These are phyloP conservation scores for Lipomyces kockii DNA, from an alignment of 805 yeast species.

Conservation along the genomic window DNA sequence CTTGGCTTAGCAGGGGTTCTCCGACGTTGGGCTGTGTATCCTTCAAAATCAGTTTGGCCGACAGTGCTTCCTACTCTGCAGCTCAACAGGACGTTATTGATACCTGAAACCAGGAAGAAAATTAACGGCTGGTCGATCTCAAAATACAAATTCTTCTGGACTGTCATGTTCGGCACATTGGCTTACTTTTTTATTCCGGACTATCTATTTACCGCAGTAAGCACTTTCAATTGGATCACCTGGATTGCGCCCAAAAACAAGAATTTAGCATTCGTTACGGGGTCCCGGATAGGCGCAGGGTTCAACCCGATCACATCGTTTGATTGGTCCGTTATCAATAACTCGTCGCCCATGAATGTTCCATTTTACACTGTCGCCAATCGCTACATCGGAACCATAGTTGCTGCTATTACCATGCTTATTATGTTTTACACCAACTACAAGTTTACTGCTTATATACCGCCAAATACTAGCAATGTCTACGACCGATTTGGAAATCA, in stretches of 20 bases:
- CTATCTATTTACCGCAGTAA: conserved; percentile 60
- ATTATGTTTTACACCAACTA: conserved; percentile 58
- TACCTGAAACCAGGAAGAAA: conserved; percentile 39
- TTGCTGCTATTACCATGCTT: conserved; percentile 59
- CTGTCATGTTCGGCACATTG: conserved; percentile 50
- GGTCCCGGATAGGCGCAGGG: conserved; percentile 66
- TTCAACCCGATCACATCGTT: conserved; percentile 65
- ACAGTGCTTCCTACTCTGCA: conserved; percentile 60
- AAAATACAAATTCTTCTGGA: conserved; percentile 54
- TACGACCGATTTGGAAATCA: conserved; percentile 39
- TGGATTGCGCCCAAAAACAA: conserved; percentile 50
- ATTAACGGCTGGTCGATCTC: conserved; percentile 65
- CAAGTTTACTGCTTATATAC: conserved; percentile 51
- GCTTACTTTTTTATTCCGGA: conserved; percentile 66
- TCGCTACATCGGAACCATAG: conserved; percentile 45
- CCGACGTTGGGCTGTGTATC: conserved; percentile 61
- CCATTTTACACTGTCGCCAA: conserved; percentile 53
- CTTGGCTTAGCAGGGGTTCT: conserved; percentile 68
- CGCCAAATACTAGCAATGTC: conserved; percentile 53
- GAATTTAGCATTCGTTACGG: conserved; percentile 66
- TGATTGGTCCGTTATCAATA: conserved; percentile 62
- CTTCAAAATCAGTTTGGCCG: conserved; percentile 69
- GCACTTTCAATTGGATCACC: conserved; percentile 56
- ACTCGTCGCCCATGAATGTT: conserved; percentile 44
- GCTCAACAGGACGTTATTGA: conserved; percentile 32